Conservation (phyloP, 345 rosid genomes). For the Euphorbia lathyris region DNA sequence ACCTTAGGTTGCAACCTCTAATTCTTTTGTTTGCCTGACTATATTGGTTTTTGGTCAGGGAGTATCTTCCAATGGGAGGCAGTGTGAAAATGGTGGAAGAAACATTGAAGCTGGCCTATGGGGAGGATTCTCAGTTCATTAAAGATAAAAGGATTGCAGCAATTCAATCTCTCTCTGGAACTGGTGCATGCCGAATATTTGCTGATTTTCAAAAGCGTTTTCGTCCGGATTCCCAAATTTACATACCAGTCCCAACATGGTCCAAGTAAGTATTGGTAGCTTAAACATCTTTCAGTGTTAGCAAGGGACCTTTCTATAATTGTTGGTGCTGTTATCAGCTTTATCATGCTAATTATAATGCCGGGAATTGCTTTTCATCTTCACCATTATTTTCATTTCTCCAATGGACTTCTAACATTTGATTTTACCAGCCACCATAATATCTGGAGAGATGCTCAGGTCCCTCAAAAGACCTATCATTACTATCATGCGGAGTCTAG, state of each 20-base stretch:
- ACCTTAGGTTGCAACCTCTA: not conserved
- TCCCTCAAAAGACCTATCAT: conserved; percentile 74
- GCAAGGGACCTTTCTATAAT: not conserved
- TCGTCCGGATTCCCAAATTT: conserved; percentile 75
- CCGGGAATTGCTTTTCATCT: not conserved
- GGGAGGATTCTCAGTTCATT: conserved; percentile 71
- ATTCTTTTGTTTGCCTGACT: not conserved
- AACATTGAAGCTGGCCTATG: conserved; percentile 89
- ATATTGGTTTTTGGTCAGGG: conserved; percentile 45
- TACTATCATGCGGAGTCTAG: conserved; percentile 83
- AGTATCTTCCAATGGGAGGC: conserved; percentile 99
- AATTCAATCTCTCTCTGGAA: conserved; percentile 86
- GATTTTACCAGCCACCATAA: conserved; percentile 79
- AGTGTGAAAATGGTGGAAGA: conserved; percentile 86
- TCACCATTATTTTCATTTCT: not conserved
- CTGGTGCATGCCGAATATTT: conserved; percentile 95
- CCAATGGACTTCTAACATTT: conserved; percentile 16
- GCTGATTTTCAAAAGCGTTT: conserved; percentile 96
- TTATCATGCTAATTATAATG: not conserved
- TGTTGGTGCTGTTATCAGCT: not conserved
- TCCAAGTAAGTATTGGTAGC: conserved; percentile 60
- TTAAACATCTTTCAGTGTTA: not conserved
- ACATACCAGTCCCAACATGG: conserved; percentile 95
- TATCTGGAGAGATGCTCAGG: conserved; percentile 95
- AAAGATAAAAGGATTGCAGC: conserved; percentile 90